Percentiles rank a stretch among this genome's conserved stretches.
phyloP scores from a whole-genome alignment of 768 basidiomycete species.

The Vararia minispora region DNA sequence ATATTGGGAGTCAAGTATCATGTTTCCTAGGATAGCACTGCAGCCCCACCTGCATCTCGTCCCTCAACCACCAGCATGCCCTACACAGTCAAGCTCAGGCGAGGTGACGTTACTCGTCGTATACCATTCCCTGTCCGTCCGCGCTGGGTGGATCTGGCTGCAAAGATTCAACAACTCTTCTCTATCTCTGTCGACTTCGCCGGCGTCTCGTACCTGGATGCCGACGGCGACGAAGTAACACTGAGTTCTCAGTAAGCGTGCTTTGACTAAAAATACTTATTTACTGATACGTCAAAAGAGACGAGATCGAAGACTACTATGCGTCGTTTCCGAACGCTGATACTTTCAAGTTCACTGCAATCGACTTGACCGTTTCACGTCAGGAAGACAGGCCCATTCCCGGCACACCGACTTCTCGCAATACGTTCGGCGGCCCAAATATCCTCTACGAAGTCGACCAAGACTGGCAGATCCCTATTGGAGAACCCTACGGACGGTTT shows the following conservation, averaged over 20 bases:
- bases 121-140: constrained; percentile 41
- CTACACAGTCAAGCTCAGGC: constrained; percentile 52
- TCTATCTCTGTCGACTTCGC: constrained; percentile 45
- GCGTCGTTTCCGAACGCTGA: constrained; percentile 18
- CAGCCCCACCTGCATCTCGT: constrained; percentile 6
- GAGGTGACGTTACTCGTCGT: constrained; percentile 48
- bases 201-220: constrained; percentile 62
- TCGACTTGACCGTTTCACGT: constrained; percentile 37
- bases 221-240: constrained; percentile 67
- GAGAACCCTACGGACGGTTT: constrained; percentile 21
- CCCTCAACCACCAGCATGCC: constrained; percentile 25
- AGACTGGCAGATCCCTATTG: constrained; percentile 53
- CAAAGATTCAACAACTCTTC: constrained; percentile 44
- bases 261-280: no score
- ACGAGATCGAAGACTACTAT: constrained; percentile 74
- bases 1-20: no score
- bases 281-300: no score
- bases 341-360: constrained; percentile 48
- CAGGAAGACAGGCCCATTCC: constrained; percentile 21
- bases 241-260: constrained; percentile 62
- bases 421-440: constrained; percentile 46
- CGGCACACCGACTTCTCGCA: constrained; percentile 32
- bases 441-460: constrained; percentile 38
- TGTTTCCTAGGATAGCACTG: no score
- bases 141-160: constrained; percentile 44